Conservation (phyloP, 2,329 filamentous ascomycete genomes). For the Hypoxylon sp. region DNA sequence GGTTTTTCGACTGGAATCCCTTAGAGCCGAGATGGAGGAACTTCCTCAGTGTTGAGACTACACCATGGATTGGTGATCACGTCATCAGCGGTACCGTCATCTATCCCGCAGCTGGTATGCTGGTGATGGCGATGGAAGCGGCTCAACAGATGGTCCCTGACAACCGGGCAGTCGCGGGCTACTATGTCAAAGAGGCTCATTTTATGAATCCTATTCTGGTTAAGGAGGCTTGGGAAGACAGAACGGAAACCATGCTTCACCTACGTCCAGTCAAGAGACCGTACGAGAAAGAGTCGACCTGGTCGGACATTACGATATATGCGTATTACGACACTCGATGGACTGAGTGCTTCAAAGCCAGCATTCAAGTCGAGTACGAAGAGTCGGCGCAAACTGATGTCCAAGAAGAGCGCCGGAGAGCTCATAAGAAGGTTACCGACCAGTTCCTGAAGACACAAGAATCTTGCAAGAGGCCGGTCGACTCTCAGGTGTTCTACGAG, state of each 20-base stretch:
- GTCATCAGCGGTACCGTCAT: slow-evolving; percentile 50
- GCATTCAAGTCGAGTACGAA: slow-evolving; percentile 50
- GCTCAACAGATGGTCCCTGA: slow-evolving; percentile 47
- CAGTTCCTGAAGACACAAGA: slow-evolving; percentile 38
- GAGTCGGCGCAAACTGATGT: slow-evolving; percentile 42
- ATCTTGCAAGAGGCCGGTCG: slow-evolving; percentile 46
- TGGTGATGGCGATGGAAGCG: slow-evolving; percentile 58
- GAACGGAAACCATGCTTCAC: slow-evolving; percentile 52
- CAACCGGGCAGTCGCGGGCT: slow-evolving; percentile 45
- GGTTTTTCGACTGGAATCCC: slow-evolving; percentile 39
- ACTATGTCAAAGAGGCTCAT: slow-evolving; percentile 49
- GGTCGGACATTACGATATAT: slow-evolving; percentile 52
- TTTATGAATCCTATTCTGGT: slow-evolving; percentile 53
- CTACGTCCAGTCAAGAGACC: slow-evolving; percentile 47
- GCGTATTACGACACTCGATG: slow-evolving; percentile 48
- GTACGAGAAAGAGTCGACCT: slow-evolving; percentile 45
- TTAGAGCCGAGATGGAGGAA: slow-evolving; percentile 59
- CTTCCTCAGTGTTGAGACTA: slow-evolving; percentile 56
- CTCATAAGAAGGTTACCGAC: slow-evolving; percentile 22
- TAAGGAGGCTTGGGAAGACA: slow-evolving; percentile 48
- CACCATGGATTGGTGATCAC: slow-evolving; percentile 63
- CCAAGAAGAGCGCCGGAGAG: slow-evolving; percentile 34
- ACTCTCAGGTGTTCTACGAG: slow-evolving; percentile 50
- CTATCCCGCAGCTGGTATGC: slow-evolving; percentile 56
- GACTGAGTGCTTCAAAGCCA: slow-evolving; percentile 52